Evolutionary conservation across 257 asterid species (phyloP), one percentile per base, ranked within the genome.

Genomic region (Lycium barbarum): DNA sequence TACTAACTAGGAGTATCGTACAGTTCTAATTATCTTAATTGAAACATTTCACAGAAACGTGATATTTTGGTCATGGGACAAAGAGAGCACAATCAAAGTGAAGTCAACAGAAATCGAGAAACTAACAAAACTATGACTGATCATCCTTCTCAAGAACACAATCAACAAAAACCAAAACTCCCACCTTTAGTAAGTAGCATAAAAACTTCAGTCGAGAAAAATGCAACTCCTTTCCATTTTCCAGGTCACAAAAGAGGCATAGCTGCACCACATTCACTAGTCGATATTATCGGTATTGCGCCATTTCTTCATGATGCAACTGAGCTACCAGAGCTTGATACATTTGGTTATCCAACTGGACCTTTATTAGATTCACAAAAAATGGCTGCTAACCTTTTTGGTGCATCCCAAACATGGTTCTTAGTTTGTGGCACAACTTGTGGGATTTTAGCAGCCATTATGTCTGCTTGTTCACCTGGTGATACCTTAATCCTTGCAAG

Each of bases 361-460:
- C 95, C 98, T 36, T 91, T 95, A 87, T 84, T 93, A 43, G 95
- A 95, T 76, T 95, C 98, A 15, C 98, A 93, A 84, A 87, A 86
- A 78, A 84, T 33, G 89, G 98, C 95, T 17, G 96, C 98, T 6
- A 84, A 90, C 45, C 92, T 94, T 54, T 95, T 95, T 85, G 98
- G 98, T 85, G 98, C 97, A 83, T 90, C 92, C 17, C 93, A 95
- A 88, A 94, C 98, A 47, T 95, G 98, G 98, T 95, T 93, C 88
- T 94, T 95, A 80, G 97, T 95, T 14, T 92, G 95, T 58, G 98
- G 98, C 51, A 95, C 91, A 83, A 95, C 97, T 0, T 93, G 98
- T 87, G 98, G 97, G 18, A 84, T 95, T 72, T 98, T 93, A 79
- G 95, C 98, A 66, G 94, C 97, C 2, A 85, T 93, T 70, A 92